Percentiles rank a stretch among this genome's conserved stretches.
Conservation (phyloP, 129 eudicot species). For the Kitagawia praeruptora region DNA sequence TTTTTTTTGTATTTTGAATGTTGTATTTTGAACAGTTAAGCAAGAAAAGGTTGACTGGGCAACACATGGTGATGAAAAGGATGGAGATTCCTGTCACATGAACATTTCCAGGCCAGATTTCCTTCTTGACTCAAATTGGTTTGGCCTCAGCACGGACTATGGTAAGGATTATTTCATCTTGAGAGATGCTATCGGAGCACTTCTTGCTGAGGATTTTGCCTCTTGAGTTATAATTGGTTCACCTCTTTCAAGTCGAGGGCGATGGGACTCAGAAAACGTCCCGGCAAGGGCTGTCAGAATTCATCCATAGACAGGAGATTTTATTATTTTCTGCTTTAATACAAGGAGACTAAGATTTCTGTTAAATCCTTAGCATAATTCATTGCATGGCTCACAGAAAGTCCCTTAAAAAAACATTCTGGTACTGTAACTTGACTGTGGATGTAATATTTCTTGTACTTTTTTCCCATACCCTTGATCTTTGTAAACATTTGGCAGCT, state of each 20-base stretch:
- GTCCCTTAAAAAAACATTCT: neutral
- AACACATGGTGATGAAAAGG: conserved; percentile 1
- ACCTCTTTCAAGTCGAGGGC: neutral
- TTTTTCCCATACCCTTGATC: neutral
- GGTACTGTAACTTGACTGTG: neutral
- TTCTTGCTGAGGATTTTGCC: conserved; percentile 11
- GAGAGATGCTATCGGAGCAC: conserved; percentile 10
- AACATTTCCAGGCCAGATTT: conserved; percentile 16
- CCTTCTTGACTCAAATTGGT: conserved; percentile 13
- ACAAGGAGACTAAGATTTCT: neutral
- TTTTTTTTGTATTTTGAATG: neutral
- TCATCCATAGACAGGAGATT: conserved; percentile 2
- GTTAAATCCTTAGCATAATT: neutral
- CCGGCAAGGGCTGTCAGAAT: too few species aligned
- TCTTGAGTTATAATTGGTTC: neutral
- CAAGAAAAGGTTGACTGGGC: conserved; percentile 7
- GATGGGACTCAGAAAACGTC: conserved; percentile 5
- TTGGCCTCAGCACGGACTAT: conserved; percentile 3
- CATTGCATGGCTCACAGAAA: neutral
- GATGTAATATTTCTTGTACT: conserved; percentile 1
- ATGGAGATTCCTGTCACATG: neutral
- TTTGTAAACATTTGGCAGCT: conserved; percentile 8
- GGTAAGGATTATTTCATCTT: conserved; percentile 7
- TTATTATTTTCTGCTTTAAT: conserved; percentile 1
- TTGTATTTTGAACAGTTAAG: conserved; percentile 5